Base-by-base conservation (phyloP, 148 eudicot species). In the Silene uniflora region DNA sequence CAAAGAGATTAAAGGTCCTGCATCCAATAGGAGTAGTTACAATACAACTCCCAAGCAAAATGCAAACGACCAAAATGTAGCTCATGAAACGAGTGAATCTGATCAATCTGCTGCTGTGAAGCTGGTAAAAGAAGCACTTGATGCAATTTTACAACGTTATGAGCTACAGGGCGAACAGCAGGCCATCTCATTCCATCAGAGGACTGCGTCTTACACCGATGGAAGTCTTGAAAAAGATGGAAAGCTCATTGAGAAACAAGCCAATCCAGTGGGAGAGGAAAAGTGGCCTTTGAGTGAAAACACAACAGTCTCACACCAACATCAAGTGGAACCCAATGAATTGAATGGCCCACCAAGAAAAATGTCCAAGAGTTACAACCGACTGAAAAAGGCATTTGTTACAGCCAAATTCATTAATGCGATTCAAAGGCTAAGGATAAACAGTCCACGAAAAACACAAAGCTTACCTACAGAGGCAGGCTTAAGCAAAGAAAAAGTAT, bases 81-180 rank as follows among this genome's bases (percentile, higher is more conserved):
- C 75, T 54, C 52, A 67, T 74, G 85, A 84, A 81, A 88, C 80
- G 62, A 73, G 78, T 64, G 91, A 93, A 76, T 55, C 85, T 44
- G 86, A 86, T 44, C 89, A 90, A 73, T 76, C 87, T 58, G 86
- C 85, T 80, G 97, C 93, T 13, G 83, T 88, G 74, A 91, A 91
- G 86, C 80, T 93, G 23, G 98, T 93, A 29, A 80, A 89, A 76
- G 95, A 91, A 75, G 98, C 98, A 66, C 84, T 93, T 42, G 83
- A 82, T 76, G 91, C 86, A 79, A 87, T 93, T 79, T 87, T 93
- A 74, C 87, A 86, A 80, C 86, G 86, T 71, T 87, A 88, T 79
- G 94, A 91, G 78, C 89, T 84, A 73, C 58, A 84, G 75, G 81
- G 87, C 58, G 89, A 89, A 72, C 80, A 81, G 67, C 83, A 85